Percentiles rank a stretch among this genome's conserved stretches.
These are phyloP conservation scores for Chamaecrista fasciculata DNA, from an alignment of 306 rosid species.

Conservation along the genomic window DNA sequence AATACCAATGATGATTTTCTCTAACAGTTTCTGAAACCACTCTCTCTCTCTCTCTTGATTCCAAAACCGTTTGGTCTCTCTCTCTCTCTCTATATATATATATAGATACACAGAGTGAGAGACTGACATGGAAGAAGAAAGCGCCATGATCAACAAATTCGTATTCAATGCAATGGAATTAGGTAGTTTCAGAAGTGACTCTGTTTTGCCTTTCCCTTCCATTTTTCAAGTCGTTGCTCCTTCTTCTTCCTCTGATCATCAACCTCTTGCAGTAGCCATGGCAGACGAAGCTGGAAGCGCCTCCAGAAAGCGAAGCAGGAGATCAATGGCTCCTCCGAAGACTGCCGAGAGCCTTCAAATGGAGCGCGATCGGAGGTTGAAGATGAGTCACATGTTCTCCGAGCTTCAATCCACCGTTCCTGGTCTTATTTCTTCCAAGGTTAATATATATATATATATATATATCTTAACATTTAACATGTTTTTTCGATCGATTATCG, in stretches of 20 bases:
- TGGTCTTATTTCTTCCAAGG: constrained; percentile 22
- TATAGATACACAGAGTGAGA: background rate
- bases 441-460: background rate
- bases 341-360: background rate
- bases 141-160: background rate
- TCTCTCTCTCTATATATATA: background rate
- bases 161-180: constrained; percentile 12
- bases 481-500: no score
- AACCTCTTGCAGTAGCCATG: background rate
- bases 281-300: constrained; percentile 7
- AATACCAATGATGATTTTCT: background rate
- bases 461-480: no score
- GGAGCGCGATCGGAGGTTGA: constrained; percentile 39
- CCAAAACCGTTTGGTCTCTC: constrained; percentile 14
- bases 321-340: background rate
- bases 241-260: background rate
- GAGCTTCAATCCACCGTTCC: constrained; percentile 38
- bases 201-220: constrained; percentile 6
- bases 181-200: background rate
- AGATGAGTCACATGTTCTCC: constrained; percentile 34
- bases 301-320: constrained; percentile 29
- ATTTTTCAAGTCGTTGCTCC: constrained; percentile 21
- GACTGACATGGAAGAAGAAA: background rate
- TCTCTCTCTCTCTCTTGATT: background rate
- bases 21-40: constrained; percentile 19